phyloP scores from a whole-genome alignment of 1,139 yeast genomes.

The Scheffersomyces segobiensis region DNA sequence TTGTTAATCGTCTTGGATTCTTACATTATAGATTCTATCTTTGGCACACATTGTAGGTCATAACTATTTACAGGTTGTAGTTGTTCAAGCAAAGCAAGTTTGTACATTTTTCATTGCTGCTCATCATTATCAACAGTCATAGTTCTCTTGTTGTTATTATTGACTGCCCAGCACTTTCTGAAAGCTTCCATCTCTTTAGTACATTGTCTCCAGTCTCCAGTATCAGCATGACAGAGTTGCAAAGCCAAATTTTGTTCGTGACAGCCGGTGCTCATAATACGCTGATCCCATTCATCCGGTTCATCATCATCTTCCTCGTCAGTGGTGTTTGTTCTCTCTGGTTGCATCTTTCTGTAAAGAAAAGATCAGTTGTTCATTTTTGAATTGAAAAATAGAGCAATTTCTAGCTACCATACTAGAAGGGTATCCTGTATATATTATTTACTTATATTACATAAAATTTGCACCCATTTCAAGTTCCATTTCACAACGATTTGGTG shows the following conservation, averaged over 20 bases:
- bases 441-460: neutral
- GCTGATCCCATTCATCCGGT: slow-evolving; percentile 74
- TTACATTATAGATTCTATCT: neutral
- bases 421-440: neutral
- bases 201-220: slow-evolving; percentile 79
- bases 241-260: slow-evolving; percentile 64
- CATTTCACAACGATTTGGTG: neutral
- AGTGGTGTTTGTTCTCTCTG: neutral
- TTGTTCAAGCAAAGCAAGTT: neutral
- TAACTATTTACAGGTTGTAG: neutral
- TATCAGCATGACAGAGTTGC: slow-evolving; percentile 77
- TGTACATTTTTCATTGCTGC: neutral
- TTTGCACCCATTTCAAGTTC: neutral
- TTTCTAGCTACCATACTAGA: neutral
- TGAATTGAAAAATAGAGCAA: neutral
- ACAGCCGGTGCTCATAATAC: slow-evolving; percentile 76
- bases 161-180: slow-evolving; percentile 63
- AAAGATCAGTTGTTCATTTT: neutral
- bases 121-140: slow-evolving; percentile 37
- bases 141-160: slow-evolving; percentile 59
- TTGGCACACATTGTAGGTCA: neutral
- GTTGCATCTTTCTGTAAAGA: slow-evolving; percentile 3
- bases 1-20: neutral
- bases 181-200: slow-evolving; percentile 66
- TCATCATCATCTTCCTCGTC: slow-evolving; percentile 42